Percentiles rank a stretch among this genome's conserved stretches.
Evolutionary conservation across 2,329 filamentous ascomycete species (phyloP).

Genomic region (Penicillium griseofulvum): DNA sequence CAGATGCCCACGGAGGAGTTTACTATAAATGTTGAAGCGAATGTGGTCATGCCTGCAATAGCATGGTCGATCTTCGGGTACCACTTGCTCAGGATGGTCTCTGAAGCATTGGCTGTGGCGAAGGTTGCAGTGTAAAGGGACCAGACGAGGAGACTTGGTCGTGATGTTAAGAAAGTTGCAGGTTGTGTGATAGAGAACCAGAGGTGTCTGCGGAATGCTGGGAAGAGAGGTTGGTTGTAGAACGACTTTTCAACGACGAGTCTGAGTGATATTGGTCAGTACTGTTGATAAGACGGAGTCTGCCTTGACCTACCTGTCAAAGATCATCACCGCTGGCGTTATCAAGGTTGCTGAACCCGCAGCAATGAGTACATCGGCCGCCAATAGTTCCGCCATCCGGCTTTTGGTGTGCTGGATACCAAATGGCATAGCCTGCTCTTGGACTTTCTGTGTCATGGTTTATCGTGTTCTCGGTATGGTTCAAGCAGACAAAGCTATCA

Average conservation of each 20-base stretch:
- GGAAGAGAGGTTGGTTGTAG: constrained; percentile 32
- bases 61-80: constrained; percentile 55
- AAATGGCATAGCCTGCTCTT: constrained; percentile 25
- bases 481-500: constrained; percentile 7
- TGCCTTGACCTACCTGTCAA: constrained; percentile 63
- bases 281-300: not conserved
- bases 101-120: constrained; percentile 77
- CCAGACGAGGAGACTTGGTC: constrained; percentile 43
- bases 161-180: constrained; percentile 39
- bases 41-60: constrained; percentile 72
- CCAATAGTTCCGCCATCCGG: constrained; percentile 46
- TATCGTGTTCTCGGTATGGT: not conserved
- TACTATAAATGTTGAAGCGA: constrained; percentile 68
- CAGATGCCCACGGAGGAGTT: constrained; percentile 75
- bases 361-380: constrained; percentile 65
- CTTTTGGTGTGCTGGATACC: constrained; percentile 34
- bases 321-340: constrained; percentile 76
- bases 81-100: constrained; percentile 67
- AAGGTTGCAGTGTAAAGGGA: constrained; percentile 80
- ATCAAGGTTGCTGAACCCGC: constrained; percentile 68
- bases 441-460: constrained; percentile 29
- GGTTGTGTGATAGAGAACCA: constrained; percentile 38
- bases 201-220: constrained; percentile 34
- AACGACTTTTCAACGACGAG: constrained; percentile 45
- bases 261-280: constrained; percentile 26